Evolutionary conservation across 1,139 yeast species (phyloP).

Genomic region (Hansenula sp.): DNA sequence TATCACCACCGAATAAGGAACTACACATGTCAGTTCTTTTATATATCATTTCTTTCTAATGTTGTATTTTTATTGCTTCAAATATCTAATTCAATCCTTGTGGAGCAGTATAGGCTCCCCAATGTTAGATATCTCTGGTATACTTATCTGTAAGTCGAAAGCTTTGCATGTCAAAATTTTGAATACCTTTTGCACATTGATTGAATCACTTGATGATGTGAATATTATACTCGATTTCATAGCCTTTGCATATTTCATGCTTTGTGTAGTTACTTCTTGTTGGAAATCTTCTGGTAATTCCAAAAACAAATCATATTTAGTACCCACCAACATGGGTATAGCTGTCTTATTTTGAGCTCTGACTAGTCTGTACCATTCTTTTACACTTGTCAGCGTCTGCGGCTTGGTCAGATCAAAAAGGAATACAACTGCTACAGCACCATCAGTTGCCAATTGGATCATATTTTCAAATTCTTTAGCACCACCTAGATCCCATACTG

Average conservation of each 20-base stretch:
- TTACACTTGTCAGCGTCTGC: slow-evolving; percentile 78
- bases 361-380: slow-evolving; percentile 95
- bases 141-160: slow-evolving; percentile 77
- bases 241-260: slow-evolving; percentile 82
- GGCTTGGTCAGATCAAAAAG: slow-evolving; percentile 91
- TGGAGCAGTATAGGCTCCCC: slow-evolving; percentile 91
- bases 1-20: neutral
- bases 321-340: slow-evolving; percentile 88
- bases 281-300: slow-evolving; percentile 81
- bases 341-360: slow-evolving; percentile 90
- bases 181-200: slow-evolving; percentile 91
- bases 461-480: slow-evolving; percentile 93
- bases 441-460: slow-evolving; percentile 91
- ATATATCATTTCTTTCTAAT: slow-evolving; percentile 5
- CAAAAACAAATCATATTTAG: slow-evolving; percentile 87
- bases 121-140: slow-evolving; percentile 76
- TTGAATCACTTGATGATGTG: slow-evolving; percentile 89
- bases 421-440: slow-evolving; percentile 89
- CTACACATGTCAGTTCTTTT: neutral
- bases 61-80: neutral
- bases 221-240: slow-evolving; percentile 90
- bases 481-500: slow-evolving; percentile 97
- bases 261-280: slow-evolving; percentile 78
- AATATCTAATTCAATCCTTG: slow-evolving; percentile 23
- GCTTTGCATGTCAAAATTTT: slow-evolving; percentile 90